Conservation (phyloP, 2,329 filamentous ascomycete genomes). For the Colletotrichum sp. region DNA sequence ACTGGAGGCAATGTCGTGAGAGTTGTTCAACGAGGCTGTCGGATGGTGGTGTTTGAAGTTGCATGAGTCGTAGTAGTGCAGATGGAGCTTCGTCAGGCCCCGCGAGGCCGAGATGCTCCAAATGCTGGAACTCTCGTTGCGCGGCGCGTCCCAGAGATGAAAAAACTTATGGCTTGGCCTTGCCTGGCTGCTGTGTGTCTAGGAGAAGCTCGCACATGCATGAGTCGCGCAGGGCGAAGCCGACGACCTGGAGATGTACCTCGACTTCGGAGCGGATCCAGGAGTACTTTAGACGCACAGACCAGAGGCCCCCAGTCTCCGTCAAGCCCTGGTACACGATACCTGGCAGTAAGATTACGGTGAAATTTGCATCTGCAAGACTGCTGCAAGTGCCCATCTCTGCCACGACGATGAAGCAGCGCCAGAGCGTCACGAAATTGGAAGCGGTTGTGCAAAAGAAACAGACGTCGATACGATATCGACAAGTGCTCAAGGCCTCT, state of each 20-base stretch:
- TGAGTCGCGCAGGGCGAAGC: conserved; percentile 12
- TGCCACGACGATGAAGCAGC: background rate
- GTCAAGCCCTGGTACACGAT: conserved; percentile 2
- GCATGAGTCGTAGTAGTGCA: conserved; percentile 15
- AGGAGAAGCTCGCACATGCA: conserved; percentile 8
- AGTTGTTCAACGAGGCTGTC: conserved; percentile 10
- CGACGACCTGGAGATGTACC: conserved; percentile 6
- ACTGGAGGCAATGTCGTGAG: background rate
- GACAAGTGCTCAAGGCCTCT: background rate
- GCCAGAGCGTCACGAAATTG: background rate
- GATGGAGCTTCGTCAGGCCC: conserved; percentile 4
- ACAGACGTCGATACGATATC: background rate
- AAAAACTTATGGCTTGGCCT: conserved; percentile 7
- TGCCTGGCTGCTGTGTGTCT: background rate
- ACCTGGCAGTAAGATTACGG: conserved; percentile 19
- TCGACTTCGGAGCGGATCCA: conserved; percentile 2
- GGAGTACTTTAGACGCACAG: conserved; percentile 11
- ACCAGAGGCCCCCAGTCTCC: background rate
- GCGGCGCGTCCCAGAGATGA: background rate
- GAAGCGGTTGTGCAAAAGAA: background rate
- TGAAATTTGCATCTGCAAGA: conserved; percentile 19
- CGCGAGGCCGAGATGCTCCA: conserved; percentile 15
- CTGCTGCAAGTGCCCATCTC: conserved; percentile 11
- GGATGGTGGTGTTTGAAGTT: conserved; percentile 11
- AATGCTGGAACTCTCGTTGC: background rate